phyloP scores from a whole-genome alignment of 2,329 filamentous ascomycete genomes.

The Colletotrichum falcatum region DNA sequence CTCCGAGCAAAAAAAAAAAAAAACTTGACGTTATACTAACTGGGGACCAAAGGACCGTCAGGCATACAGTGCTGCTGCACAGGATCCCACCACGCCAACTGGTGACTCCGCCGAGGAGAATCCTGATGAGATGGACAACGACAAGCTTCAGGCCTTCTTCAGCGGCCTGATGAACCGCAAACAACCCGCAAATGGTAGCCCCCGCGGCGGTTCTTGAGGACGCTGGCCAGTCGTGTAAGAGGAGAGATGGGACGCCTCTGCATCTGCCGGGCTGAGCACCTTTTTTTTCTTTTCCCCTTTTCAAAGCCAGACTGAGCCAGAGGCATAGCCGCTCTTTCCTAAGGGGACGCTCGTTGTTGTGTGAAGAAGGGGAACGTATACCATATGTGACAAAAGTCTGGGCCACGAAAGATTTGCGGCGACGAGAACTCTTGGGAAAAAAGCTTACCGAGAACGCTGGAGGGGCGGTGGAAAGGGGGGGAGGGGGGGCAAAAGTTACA shows the following conservation, averaged over 20 bases:
- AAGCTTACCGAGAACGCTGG: not conserved
- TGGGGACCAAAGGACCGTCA: slow-evolving; percentile 63
- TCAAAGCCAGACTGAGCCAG: not conserved
- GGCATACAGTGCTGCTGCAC: slow-evolving; percentile 60
- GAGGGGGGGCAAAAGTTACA: not conserved
- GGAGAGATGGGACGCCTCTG: not conserved
- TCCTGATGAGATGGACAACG: slow-evolving; percentile 62
- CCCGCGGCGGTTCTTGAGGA: slow-evolving; percentile 25
- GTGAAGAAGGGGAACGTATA: not conserved
- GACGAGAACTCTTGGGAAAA: not conserved
- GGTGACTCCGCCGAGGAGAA: slow-evolving; percentile 51
- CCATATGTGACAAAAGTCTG: slow-evolving; percentile 4
- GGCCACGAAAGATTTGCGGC: slow-evolving; percentile 8
- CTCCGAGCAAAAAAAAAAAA: no score
- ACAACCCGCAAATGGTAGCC: slow-evolving; percentile 38
- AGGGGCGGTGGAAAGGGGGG: no score
- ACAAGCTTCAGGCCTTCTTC: slow-evolving; percentile 71
- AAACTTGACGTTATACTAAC: slow-evolving; percentile 42
- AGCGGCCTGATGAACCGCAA: slow-evolving; percentile 70
- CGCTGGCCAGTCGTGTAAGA: not conserved
- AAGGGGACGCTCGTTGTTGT: not conserved
- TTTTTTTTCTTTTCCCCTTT: not conserved
- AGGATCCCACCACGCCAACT: slow-evolving; percentile 56
- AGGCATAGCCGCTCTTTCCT: not conserved
- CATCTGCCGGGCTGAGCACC: not conserved